Conservation (phyloP, 768 basidiomycete species). For the Agrocybe pediades region DNA sequence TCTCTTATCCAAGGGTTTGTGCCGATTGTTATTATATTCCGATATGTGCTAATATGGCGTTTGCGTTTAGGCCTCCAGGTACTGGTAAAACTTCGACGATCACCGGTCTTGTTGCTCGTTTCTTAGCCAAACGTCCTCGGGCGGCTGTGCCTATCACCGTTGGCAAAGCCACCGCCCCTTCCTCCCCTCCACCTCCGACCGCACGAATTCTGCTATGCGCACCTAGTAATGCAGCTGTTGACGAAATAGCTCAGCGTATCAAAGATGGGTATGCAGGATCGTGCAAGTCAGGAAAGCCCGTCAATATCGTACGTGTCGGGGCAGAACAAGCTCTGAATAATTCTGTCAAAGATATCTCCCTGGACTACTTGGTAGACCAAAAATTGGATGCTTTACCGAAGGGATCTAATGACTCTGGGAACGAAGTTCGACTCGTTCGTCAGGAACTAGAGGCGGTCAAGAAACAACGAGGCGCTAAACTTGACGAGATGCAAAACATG, state of each 20-base stretch:
- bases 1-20: constrained; percentile 90
- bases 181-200: constrained; percentile 31
- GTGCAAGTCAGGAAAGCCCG: constrained; percentile 50
- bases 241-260: constrained; percentile 89
- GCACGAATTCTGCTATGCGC: constrained; percentile 88
- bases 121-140: constrained; percentile 66
- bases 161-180: constrained; percentile 38
- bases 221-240: constrained; percentile 97
- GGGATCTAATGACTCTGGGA: constrained; percentile 51
- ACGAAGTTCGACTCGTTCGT: constrained; percentile 59
- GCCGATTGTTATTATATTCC: background rate
- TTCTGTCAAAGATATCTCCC: constrained; percentile 80
- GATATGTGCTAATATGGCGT: background rate
- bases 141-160: constrained; percentile 51
- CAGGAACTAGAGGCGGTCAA: constrained; percentile 74
- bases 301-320: constrained; percentile 92
- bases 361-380: constrained; percentile 85
- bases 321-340: constrained; percentile 72
- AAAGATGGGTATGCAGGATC: constrained; percentile 73
- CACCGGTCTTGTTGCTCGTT: constrained; percentile 87
- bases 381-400: constrained; percentile 52
- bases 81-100: constrained; percentile 99
- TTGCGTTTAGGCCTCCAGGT: constrained; percentile 79
- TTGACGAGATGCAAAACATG: constrained; percentile 55
- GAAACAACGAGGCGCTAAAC: constrained; percentile 54